These are phyloP conservation scores for Ascodesmis nigricans DNA, from an alignment of 495 filamentous ascomycete genomes.

Conservation along the genomic window DNA sequence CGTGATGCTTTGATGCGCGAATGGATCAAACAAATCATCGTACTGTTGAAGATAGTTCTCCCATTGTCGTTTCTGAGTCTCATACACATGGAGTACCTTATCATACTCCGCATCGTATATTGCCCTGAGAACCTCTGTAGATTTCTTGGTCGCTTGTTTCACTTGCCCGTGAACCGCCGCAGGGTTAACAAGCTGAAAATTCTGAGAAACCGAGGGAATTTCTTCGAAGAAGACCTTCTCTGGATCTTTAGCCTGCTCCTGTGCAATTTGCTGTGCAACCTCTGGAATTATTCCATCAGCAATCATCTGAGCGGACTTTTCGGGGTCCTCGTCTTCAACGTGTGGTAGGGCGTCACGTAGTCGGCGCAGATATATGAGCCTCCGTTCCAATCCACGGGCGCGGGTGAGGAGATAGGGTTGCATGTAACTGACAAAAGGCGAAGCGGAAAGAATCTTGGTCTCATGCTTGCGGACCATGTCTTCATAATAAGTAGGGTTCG, in stretches of 20 bases:
- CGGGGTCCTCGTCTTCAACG: conserved; percentile 24
- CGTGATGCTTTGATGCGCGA: conserved; percentile 81
- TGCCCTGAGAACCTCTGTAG: conserved; percentile 80
- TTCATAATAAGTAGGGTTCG: conserved; percentile 78
- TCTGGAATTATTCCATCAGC: not conserved
- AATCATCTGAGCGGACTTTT: not conserved
- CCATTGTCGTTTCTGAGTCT: conserved; percentile 88
- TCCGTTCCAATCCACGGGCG: conserved; percentile 72
- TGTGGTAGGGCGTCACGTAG: conserved; percentile 56
- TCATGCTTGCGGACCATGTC: conserved; percentile 83
- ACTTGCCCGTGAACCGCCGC: conserved; percentile 69
- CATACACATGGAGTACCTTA: conserved; percentile 77
- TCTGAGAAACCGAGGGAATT: conserved; percentile 24
- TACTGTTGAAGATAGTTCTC: conserved; percentile 74
- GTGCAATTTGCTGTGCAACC: conserved; percentile 24
- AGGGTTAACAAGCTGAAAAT: conserved; percentile 74
- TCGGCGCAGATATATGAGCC: conserved; percentile 53
- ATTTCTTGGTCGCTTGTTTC: conserved; percentile 47
- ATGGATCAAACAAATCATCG: conserved; percentile 73
- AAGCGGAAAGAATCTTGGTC: conserved; percentile 83
- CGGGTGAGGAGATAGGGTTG: conserved; percentile 83
- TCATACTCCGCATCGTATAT: conserved; percentile 94
- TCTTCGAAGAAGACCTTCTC: conserved; percentile 7
- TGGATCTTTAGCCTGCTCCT: conserved; percentile 33
- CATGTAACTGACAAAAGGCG: conserved; percentile 86